Evolutionary conservation across 2,329 filamentous ascomycete genomes (phyloP).

Genomic region (Gnomoniopsis sp.): DNA sequence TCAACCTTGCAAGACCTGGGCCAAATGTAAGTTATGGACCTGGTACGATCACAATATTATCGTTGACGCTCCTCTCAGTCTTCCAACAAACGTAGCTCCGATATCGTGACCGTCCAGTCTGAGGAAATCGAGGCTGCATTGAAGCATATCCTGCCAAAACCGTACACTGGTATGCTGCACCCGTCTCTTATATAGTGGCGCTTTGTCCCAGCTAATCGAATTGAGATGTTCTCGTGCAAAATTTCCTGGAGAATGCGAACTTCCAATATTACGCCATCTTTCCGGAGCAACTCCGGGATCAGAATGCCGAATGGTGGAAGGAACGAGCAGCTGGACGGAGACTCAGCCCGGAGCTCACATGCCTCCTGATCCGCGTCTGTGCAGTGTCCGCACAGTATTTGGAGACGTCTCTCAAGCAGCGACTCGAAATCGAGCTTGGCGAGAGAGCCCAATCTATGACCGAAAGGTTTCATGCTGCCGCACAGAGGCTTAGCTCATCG

Average conservation of each 20-base stretch:
- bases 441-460: constrained; percentile 36
- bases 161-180: constrained; percentile 30
- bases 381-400: constrained; percentile 43
- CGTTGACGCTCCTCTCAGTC: constrained; percentile 10
- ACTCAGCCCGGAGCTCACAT: constrained; percentile 41
- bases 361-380: constrained; percentile 43
- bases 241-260: constrained; percentile 42
- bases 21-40: constrained; percentile 16
- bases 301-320: constrained; percentile 44
- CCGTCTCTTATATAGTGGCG: neutral
- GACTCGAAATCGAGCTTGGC: constrained; percentile 42
- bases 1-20: neutral
- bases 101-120: constrained; percentile 17
- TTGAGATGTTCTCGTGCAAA: constrained; percentile 41
- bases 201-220: neutral
- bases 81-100: constrained; percentile 12
- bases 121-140: constrained; percentile 31
- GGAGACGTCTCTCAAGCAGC: constrained; percentile 31
- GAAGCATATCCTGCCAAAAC: constrained; percentile 31
- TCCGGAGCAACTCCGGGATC: constrained; percentile 38
- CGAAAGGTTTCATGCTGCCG: constrained; percentile 37
- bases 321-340: constrained; percentile 30
- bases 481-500: constrained; percentile 38
- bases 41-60: neutral
- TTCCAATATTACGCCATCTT: constrained; percentile 44